Evolutionary conservation across 2,329 filamentous ascomycete species (phyloP), one percentile per base, ranked within the genome.

Genomic region (Penicillium occitanis): DNA sequence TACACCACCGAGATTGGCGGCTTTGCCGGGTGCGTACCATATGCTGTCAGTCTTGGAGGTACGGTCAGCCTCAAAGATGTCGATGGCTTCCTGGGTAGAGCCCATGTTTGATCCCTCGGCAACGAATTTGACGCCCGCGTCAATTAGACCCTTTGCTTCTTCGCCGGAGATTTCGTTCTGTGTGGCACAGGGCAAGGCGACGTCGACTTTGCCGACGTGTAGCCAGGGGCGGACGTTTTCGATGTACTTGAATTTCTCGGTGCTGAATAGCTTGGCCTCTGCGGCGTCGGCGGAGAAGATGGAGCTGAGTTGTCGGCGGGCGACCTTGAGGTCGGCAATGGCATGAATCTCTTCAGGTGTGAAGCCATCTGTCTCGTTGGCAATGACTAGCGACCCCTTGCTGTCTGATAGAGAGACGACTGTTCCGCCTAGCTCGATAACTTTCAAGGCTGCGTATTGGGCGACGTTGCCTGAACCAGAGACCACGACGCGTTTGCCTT

Each of bases 61-160:
- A 74, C 85, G 88, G 72, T 93, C 87, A 74, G 89, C 84, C 87
- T 98, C 94, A 79, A 98, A 98, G 71, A 92, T 84, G 75, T 97
- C 91, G 75, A 99, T 97, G 72, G 94, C 94, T 71, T 91, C 93
- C 82, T 95, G 92, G 40, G 93, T 97, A 86, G 93, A 97, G 70
- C 95, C 95, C 95, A 99, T 98, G 88, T 98, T 98, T 82, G 91
- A 95, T 66, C 95, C 95, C 84, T 99, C 95, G 66, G 95, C 95
- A 71, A 98, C 90, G 84, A 92, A 96, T 78, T 90, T 88, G 76
- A 86, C 87, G 71, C 94, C 94, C 67, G 86, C 86, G 60, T 85
- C 85, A 67, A 97, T 87, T 53, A 98, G 87, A 19, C 87, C 88
- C 83, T 92, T 84, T 63, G 93, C 95, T 85, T 99, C 95, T 74